A percentile compares a stretch with the other conserved stretches of the same genome.
These are phyloP conservation scores for Penicillium goetzii DNA, from an alignment of 495 filamentous ascomycete species.

Conservation along the genomic window DNA sequence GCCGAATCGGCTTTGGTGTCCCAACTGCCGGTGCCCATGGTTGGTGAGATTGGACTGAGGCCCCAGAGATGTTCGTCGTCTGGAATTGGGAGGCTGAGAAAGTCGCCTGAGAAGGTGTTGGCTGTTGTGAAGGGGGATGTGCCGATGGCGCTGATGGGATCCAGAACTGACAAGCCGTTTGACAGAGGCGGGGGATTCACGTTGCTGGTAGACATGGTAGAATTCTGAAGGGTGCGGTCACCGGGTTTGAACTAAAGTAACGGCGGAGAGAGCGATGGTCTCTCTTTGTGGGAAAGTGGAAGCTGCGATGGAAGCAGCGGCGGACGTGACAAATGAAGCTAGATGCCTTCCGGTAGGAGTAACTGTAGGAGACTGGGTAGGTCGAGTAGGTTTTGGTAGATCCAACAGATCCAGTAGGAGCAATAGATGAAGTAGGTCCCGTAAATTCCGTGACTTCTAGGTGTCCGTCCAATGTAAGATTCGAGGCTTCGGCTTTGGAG, in stretches of 20 bases:
- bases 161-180: slow-evolving; percentile 15
- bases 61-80: slow-evolving; percentile 44
- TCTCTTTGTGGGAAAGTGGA: not conserved
- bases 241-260: not conserved
- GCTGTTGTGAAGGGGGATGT: slow-evolving; percentile 30
- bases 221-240: not conserved
- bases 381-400: slow-evolving; percentile 1
- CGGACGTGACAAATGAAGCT: slow-evolving; percentile 1
- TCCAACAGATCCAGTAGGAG: not conserved
- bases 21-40: slow-evolving; percentile 30
- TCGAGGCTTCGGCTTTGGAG: not conserved
- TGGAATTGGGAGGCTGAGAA: slow-evolving; percentile 34
- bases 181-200: slow-evolving; percentile 25
- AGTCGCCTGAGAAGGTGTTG: slow-evolving; percentile 35
- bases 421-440: not conserved
- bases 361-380: not conserved
- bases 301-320: not conserved
- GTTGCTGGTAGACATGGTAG: slow-evolving; percentile 28
- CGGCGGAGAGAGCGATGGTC: not conserved
- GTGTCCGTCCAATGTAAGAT: not conserved
- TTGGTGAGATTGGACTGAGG: slow-evolving; percentile 38
- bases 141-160: slow-evolving; percentile 18
- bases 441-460: not conserved
- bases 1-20: slow-evolving; percentile 33
- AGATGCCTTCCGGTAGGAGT: not conserved